Percentiles rank a stretch among this genome's conserved stretches.
phyloP scores from a whole-genome alignment of 495 filamentous ascomycete species.

The Penicillium salamii region DNA sequence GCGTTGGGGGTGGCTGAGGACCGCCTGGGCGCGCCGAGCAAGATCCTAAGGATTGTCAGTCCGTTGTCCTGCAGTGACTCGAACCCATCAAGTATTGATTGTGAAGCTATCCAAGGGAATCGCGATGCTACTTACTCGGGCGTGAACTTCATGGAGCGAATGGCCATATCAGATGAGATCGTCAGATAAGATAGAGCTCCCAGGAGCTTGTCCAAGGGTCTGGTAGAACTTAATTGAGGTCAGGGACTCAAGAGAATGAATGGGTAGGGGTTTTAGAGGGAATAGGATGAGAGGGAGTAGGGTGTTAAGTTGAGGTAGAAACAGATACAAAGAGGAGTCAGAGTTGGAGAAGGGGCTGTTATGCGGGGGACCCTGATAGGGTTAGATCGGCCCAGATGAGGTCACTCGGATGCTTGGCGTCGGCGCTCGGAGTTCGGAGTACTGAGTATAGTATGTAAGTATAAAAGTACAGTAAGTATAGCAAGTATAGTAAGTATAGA shows the following conservation, averaged over 20 bases:
- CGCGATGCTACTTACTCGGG: constrained; percentile 52
- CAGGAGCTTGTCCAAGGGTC: constrained; percentile 4
- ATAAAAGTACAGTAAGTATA: no score
- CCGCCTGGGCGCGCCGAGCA: constrained; percentile 81
- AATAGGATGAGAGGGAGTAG: no score
- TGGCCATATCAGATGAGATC: constrained; percentile 50
- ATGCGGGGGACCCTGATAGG: constrained; percentile 10
- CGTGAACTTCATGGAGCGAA: constrained; percentile 67
- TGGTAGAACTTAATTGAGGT: neutral
- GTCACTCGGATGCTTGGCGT: neutral
- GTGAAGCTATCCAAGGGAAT: no score
- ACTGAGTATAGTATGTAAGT: neutral
- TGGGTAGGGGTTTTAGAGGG: no score
- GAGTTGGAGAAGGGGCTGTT: constrained; percentile 14
- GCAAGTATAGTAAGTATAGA: no score
- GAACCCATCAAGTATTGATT: no score
- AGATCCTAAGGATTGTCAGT: constrained; percentile 46
- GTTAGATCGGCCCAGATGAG: neutral
- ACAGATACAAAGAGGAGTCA: neutral
- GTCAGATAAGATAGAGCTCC: constrained; percentile 16
- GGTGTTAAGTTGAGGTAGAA: neutral
- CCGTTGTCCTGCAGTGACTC: neutral
- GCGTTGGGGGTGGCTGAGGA: constrained; percentile 73
- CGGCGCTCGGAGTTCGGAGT: neutral
- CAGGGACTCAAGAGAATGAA: neutral